A percentile compares a stretch with the other conserved stretches of the same genome.
These are phyloP conservation scores for Stagonosporopsis cucurbitacearum DNA, from an alignment of 2,329 filamentous ascomycete genomes.

Conservation along the genomic window DNA sequence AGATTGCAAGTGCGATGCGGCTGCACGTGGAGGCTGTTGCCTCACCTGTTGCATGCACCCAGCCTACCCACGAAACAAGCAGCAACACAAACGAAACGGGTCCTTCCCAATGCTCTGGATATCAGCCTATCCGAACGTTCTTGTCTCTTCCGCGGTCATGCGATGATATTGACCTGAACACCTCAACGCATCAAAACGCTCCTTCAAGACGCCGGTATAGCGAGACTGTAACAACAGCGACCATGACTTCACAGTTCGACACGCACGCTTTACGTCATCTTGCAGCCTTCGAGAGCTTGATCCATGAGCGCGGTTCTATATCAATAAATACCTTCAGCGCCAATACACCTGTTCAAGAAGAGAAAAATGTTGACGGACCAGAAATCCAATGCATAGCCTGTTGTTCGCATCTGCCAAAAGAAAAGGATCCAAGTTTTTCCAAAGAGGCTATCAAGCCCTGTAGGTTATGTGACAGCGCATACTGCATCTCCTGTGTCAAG, in stretches of 20 bases:
- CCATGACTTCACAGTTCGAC: background rate
- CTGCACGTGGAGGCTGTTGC: slow-evolving; percentile 26
- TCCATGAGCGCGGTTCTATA: slow-evolving; percentile 16
- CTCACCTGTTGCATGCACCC: slow-evolving; percentile 18
- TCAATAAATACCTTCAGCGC: slow-evolving; percentile 10
- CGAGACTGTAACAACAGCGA: slow-evolving; percentile 10
- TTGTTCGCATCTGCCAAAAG: slow-evolving; percentile 17
- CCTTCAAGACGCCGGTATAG: slow-evolving; percentile 22
- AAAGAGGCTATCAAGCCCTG: slow-evolving; percentile 39
- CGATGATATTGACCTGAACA: slow-evolving; percentile 20
- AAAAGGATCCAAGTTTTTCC: slow-evolving; percentile 10
- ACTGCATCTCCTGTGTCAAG: slow-evolving; percentile 49
- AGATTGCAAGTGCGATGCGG: slow-evolving; percentile 26
- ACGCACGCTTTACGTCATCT: slow-evolving; percentile 2
- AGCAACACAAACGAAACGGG: slow-evolving; percentile 17
- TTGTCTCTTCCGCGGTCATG: background rate
- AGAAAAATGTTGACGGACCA: background rate
- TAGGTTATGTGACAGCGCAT: slow-evolving; percentile 36
- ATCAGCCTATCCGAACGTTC: background rate
- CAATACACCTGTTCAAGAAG: background rate
- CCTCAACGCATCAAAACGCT: background rate
- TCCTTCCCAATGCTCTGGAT: slow-evolving; percentile 18
- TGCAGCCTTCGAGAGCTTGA: slow-evolving; percentile 10
- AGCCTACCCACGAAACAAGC: slow-evolving; percentile 15
- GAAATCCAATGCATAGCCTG: slow-evolving; percentile 34